phyloP scores from a whole-genome alignment of 2,329 filamentous ascomycete genomes.

The Catunica adiposa region DNA sequence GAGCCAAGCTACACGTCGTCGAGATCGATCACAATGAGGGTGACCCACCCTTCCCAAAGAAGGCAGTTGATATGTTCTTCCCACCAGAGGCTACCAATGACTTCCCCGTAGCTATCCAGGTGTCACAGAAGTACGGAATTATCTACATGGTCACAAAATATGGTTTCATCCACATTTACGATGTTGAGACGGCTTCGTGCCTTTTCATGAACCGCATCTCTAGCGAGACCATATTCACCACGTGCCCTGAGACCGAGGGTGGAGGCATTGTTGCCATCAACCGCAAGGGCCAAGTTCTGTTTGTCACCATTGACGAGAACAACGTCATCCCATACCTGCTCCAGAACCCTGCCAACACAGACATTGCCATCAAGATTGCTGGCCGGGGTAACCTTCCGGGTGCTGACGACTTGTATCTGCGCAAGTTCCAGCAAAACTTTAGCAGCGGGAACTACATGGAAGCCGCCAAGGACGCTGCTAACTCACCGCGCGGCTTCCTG shows the following conservation, averaged over 20 bases:
- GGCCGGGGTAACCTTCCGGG: slow-evolving; percentile 86
- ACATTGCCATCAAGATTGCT: slow-evolving; percentile 89
- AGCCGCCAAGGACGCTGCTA: slow-evolving; percentile 89
- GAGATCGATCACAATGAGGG: slow-evolving; percentile 87
- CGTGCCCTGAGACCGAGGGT: slow-evolving; percentile 65
- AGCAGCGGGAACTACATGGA: slow-evolving; percentile 64
- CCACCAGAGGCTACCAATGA: slow-evolving; percentile 89
- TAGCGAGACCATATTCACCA: slow-evolving; percentile 97
- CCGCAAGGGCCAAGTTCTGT: slow-evolving; percentile 89
- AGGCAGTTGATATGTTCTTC: slow-evolving; percentile 95
- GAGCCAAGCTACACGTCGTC: slow-evolving; percentile 81
- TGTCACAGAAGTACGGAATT: slow-evolving; percentile 90
- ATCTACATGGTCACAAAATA: slow-evolving; percentile 98
- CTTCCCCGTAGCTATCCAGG: slow-evolving; percentile 94
- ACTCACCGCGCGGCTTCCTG: slow-evolving; percentile 88
- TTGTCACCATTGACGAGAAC: slow-evolving; percentile 81
- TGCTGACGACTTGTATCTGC: slow-evolving; percentile 80
- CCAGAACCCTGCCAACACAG: slow-evolving; percentile 85
- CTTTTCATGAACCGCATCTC: slow-evolving; percentile 99
- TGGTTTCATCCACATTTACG: slow-evolving; percentile 96
- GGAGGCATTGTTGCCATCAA: slow-evolving; percentile 89
- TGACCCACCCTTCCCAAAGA: slow-evolving; percentile 85
- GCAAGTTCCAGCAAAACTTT: slow-evolving; percentile 84
- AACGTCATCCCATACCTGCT: slow-evolving; percentile 88
- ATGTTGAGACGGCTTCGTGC: slow-evolving; percentile 84